Conservation (phyloP, 179 eudicot species). For the Camellia oleifera region DNA sequence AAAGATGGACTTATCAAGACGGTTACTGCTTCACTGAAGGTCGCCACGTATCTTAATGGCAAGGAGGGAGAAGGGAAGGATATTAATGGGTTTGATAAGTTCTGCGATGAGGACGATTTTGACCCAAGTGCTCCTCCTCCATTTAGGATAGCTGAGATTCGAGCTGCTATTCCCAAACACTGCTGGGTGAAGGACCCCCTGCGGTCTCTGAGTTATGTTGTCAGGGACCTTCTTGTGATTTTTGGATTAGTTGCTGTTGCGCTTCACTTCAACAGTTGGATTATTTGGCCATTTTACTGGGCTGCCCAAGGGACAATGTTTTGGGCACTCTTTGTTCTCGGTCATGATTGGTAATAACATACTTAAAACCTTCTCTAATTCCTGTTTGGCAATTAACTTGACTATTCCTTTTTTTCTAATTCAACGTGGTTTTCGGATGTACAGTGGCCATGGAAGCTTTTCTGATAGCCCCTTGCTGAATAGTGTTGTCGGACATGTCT, state of each 20-base stretch:
- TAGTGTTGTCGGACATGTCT: constrained; percentile 38
- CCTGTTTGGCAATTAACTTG: not conserved
- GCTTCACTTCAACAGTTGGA: constrained; percentile 23
- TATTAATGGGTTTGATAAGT: constrained; percentile 10
- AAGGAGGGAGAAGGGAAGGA: constrained; percentile 2
- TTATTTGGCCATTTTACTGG: constrained; percentile 47
- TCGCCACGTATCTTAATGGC: not conserved
- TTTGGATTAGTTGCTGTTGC: constrained; percentile 26
- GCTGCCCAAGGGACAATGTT: constrained; percentile 49
- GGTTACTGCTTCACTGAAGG: not conserved
- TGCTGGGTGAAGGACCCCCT: constrained; percentile 46
- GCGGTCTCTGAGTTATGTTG: constrained; percentile 38
- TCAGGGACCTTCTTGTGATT: constrained; percentile 31
- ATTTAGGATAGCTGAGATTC: constrained; percentile 32
- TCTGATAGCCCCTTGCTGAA: constrained; percentile 37
- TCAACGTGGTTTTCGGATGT: constrained; percentile 6
- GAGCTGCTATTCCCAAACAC: constrained; percentile 43
- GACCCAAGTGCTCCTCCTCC: constrained; percentile 43
- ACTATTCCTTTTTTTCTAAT: not conserved
- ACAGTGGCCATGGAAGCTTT: constrained; percentile 55
- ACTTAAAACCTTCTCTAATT: not conserved
- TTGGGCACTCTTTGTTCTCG: constrained; percentile 56
- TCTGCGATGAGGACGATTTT: constrained; percentile 19
- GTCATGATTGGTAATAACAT: constrained; percentile 48
- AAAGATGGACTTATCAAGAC: not conserved